Conservation (phyloP, 345 rosid genomes). For the Aquilaria malaccensis region DNA sequence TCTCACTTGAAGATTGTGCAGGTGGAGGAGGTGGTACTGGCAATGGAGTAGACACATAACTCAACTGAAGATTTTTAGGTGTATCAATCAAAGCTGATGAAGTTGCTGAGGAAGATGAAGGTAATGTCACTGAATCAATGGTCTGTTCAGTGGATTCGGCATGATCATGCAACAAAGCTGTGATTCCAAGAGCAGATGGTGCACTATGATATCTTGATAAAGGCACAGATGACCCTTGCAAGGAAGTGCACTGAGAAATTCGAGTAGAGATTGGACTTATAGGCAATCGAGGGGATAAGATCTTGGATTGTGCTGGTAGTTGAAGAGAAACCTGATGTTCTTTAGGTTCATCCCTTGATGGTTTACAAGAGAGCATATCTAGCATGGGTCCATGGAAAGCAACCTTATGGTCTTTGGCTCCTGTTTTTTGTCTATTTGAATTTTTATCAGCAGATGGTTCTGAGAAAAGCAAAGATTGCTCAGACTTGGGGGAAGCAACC, state of each 20-base stretch:
- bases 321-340: conserved; percentile 47
- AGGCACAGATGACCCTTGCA: conserved; percentile 41
- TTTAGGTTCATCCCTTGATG: conserved; percentile 32
- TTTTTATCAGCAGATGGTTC: conserved; percentile 2
- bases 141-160: conserved; percentile 36
- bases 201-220: conserved; percentile 47
- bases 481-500: background rate
- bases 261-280: conserved; percentile 38
- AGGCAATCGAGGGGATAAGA: conserved; percentile 42
- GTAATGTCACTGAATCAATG: conserved; percentile 18
- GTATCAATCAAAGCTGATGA: conserved; percentile 23
- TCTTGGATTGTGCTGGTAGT: conserved; percentile 43
- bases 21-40: conserved; percentile 14
- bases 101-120: conserved; percentile 24
- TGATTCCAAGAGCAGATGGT: conserved; percentile 57
- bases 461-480: background rate
- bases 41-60: conserved; percentile 9
- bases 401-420: background rate
- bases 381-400: background rate
- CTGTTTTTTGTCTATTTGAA: background rate
- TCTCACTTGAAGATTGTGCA: conserved; percentile 10
- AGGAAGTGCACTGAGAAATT: conserved; percentile 26
- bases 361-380: conserved; percentile 15
- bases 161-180: conserved; percentile 73
- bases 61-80: conserved; percentile 17